Percentiles rank a stretch among this genome's conserved stretches.
Conservation (phyloP, 805 yeast species). For the Candida nonsorbophila region DNA sequence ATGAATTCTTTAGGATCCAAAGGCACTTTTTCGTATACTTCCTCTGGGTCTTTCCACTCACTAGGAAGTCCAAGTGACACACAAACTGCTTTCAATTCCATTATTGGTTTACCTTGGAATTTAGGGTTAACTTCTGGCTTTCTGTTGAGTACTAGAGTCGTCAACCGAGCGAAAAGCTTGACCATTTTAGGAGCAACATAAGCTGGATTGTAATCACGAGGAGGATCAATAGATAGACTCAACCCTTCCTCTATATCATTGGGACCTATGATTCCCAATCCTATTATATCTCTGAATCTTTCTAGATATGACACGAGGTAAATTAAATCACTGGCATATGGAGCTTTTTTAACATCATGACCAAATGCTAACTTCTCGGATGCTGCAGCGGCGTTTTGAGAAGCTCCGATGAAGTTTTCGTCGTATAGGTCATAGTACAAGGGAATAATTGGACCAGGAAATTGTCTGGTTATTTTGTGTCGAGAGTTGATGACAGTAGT, state of each 20-base stretch:
- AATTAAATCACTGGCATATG: conserved; percentile 28
- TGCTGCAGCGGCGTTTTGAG: conserved; percentile 9
- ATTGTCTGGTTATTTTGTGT: conserved; percentile 24
- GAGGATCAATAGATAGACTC: conserved; percentile 12
- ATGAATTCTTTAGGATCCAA: conserved; percentile 1
- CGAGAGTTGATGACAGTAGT: conserved; percentile 28
- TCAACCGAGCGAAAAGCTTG: conserved; percentile 22
- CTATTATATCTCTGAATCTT: conserved; percentile 23
- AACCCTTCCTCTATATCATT: conserved; percentile 32
- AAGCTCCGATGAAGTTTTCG: conserved; percentile 21
- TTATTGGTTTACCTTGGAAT: conserved; percentile 21
- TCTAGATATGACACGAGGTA: conserved; percentile 25
- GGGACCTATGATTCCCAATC: conserved; percentile 22
- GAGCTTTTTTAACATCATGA: conserved; percentile 15
- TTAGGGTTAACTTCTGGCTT: conserved; percentile 23
- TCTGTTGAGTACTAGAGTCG: conserved; percentile 31
- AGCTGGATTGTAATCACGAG: background rate
- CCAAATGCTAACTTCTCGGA: conserved; percentile 27
- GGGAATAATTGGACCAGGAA: conserved; percentile 36
- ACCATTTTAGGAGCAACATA: conserved; percentile 27
- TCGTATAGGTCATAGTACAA: conserved; percentile 32
- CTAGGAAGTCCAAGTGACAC: conserved; percentile 27
- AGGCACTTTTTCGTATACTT: conserved; percentile 5
- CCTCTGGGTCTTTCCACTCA: conserved; percentile 28
- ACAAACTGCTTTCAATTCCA: conserved; percentile 25